A percentile compares a stretch with the other conserved stretches of the same genome.
These are phyloP conservation scores for Cupressus sempervirens DNA, from an alignment of 75 land plant genomes.

Conservation along the genomic window DNA sequence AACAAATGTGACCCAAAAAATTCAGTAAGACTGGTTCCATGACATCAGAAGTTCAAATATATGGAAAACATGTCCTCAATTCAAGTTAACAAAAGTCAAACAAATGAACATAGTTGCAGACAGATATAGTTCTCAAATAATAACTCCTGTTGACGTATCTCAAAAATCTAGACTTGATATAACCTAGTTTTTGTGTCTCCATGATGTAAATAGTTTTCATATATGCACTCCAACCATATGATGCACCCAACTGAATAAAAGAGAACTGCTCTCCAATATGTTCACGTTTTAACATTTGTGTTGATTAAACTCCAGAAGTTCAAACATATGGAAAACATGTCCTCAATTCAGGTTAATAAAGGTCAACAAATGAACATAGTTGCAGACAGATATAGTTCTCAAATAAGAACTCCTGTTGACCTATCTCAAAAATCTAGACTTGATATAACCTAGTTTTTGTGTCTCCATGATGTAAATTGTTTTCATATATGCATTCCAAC, in stretches of 20 bases:
- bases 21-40: not conserved
- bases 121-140: too few species aligned
- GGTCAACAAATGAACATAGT: too few species aligned
- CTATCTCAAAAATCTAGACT: not conserved
- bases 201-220: not conserved
- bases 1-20: not conserved
- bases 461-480: not conserved
- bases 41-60: not conserved
- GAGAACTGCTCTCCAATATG: too few species aligned
- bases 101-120: too few species aligned
- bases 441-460: not conserved
- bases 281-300: too few species aligned
- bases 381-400: too few species aligned
- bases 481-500: not conserved
- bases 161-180: not conserved
- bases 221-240: too few species aligned
- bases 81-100: too few species aligned
- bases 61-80: not conserved
- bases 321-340: not conserved
- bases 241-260: too few species aligned
- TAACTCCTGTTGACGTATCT: too few species aligned
- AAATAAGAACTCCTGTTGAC: too few species aligned
- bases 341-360: not conserved
- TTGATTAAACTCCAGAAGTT: too few species aligned
- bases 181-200: not conserved